Percentiles rank a stretch among this genome's conserved stretches.
These are phyloP conservation scores for Colletotrichum eleusines DNA, from an alignment of 2,329 filamentous ascomycete genomes.

Conservation along the genomic window DNA sequence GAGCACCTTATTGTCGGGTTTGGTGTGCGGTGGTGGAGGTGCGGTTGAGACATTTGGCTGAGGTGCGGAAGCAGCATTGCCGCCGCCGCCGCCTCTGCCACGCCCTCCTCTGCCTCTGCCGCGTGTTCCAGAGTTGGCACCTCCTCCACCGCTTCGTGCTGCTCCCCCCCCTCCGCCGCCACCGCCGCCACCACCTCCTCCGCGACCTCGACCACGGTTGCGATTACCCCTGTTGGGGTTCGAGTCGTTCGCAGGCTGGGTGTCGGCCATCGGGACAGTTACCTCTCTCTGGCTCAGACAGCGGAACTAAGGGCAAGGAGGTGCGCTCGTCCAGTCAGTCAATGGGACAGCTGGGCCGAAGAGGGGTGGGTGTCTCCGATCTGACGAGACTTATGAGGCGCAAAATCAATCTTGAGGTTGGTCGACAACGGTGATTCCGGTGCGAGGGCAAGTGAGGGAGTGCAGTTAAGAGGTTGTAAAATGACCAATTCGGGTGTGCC, in stretches of 20 bases:
- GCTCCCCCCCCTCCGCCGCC: slow-evolving; percentile 46
- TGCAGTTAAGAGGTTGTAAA: neutral
- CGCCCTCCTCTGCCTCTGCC: slow-evolving; percentile 36
- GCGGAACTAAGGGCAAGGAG: neutral
- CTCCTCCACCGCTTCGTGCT: slow-evolving; percentile 50
- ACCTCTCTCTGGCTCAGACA: no score
- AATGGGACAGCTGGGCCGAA: neutral
- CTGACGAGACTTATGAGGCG: slow-evolving; percentile 1
- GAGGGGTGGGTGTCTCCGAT: neutral
- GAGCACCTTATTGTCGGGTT: slow-evolving; percentile 41
- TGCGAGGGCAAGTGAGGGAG: neutral
- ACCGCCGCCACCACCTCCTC: slow-evolving; percentile 52
- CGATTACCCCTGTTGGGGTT: slow-evolving; percentile 38
- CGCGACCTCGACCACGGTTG: slow-evolving; percentile 40
- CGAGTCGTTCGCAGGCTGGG: slow-evolving; percentile 24
- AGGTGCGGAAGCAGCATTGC: slow-evolving; percentile 24
- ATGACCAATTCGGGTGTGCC: neutral
- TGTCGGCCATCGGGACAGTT: slow-evolving; percentile 29
- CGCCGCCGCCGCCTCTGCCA: slow-evolving; percentile 44
- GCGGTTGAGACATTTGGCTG: slow-evolving; percentile 16
- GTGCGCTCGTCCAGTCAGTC: slow-evolving; percentile 8
- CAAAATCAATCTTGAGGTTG: neutral
- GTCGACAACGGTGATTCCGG: neutral
- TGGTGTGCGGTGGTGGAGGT: slow-evolving; percentile 3
- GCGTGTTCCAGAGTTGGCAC: slow-evolving; percentile 22